Conservation (phyloP, 2,329 filamentous ascomycete genomes). For the Ophiostoma montium region DNA sequence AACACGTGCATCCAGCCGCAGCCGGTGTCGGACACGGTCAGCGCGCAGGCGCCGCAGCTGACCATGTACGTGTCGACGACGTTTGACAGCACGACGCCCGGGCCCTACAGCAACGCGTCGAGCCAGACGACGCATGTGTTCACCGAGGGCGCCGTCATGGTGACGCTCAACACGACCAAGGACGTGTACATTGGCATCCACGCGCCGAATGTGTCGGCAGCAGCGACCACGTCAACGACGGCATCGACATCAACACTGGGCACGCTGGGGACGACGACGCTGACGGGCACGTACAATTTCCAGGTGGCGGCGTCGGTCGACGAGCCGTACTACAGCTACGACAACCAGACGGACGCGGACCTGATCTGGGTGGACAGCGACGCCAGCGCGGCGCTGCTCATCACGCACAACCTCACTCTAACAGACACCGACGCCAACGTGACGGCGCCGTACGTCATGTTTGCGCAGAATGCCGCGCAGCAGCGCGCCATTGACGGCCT, state of each 20-base stretch:
- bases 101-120: constrained; percentile 36
- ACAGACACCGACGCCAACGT: constrained; percentile 37
- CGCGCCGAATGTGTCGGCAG: constrained; percentile 49
- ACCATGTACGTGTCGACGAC: constrained; percentile 62
- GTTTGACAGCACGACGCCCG: constrained; percentile 48
- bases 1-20: constrained; percentile 73
- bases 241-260: no score
- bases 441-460: constrained; percentile 59
- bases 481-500: constrained; percentile 51
- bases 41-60: constrained; percentile 51
- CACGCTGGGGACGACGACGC: constrained; percentile 25
- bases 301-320: constrained; percentile 75
- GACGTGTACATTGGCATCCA: constrained; percentile 66
- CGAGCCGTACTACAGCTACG: constrained; percentile 55
- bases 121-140: constrained; percentile 37
- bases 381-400: constrained; percentile 60
- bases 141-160: constrained; percentile 54
- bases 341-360: constrained; percentile 35
- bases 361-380: constrained; percentile 79
- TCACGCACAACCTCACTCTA: constrained; percentile 62
- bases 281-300: constrained; percentile 59
- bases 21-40: constrained; percentile 28
- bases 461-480: constrained; percentile 49
- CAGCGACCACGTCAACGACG: constrained; percentile 29
- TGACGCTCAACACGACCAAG: constrained; percentile 43